Evolutionary conservation across 2,329 filamentous ascomycete genomes (phyloP).

Genomic region (Pezizomycotina sp.): DNA sequence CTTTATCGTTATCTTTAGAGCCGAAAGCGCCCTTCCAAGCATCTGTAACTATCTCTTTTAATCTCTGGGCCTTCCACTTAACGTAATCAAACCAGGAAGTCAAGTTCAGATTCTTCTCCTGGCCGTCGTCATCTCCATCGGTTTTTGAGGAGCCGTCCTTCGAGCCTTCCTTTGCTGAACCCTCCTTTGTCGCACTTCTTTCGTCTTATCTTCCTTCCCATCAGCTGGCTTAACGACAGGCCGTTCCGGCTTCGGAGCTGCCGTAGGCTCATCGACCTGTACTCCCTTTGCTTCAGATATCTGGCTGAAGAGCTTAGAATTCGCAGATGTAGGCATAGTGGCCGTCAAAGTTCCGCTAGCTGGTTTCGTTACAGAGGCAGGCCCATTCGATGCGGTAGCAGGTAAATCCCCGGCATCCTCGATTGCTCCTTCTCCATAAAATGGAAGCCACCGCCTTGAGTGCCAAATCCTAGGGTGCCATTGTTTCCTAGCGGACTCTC

Average conservation of each 20-base stretch:
- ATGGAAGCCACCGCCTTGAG: conserved; percentile 11
- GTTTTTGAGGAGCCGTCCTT: conserved; percentile 11
- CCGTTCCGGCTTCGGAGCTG: conserved; percentile 7
- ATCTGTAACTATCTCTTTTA: conserved; percentile 22
- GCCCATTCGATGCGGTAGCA: neutral
- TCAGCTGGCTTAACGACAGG: neutral
- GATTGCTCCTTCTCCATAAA: neutral
- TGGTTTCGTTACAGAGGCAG: no score
- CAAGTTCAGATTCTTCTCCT: conserved; percentile 15
- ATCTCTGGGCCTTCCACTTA: conserved; percentile 21
- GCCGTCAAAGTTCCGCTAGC: conserved; percentile 8
- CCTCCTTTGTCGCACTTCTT: neutral
- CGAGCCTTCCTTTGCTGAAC: neutral
- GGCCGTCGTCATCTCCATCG: conserved; percentile 16
- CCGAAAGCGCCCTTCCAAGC: conserved; percentile 23
- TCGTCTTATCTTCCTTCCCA: conserved; percentile 1
- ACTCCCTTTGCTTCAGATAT: conserved; percentile 17
- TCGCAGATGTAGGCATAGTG: conserved; percentile 6
- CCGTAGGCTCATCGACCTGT: conserved; percentile 14
- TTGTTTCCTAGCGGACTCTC: conserved; percentile 57
- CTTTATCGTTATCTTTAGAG: conserved; percentile 7
- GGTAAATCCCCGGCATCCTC: conserved; percentile 11
- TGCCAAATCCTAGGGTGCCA: conserved; percentile 45
- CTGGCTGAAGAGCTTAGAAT: conserved; percentile 16
- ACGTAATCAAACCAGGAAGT: conserved; percentile 22